These are phyloP conservation scores for Dalbergia cultrata DNA, from an alignment of 306 rosid species.

Conservation along the genomic window DNA sequence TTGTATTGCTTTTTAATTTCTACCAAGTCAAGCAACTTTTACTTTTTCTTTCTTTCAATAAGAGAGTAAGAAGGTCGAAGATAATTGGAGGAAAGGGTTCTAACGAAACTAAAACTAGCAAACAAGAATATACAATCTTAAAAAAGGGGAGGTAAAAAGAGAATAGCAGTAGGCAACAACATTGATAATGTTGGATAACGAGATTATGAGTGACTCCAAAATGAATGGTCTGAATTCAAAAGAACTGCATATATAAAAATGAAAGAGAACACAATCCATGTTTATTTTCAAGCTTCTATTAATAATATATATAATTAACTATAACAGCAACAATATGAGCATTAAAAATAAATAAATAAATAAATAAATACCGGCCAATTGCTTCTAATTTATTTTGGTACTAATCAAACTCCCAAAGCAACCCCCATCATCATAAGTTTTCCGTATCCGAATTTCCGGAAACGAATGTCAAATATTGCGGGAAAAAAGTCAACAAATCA, in stretches of 20 bases:
- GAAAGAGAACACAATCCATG: neutral
- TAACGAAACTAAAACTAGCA: neutral
- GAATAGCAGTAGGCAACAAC: neutral
- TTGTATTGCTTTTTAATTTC: neutral
- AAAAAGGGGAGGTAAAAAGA: neutral
- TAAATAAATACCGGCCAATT: neutral
- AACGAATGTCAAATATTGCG: neutral
- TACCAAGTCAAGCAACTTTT: too few species aligned
- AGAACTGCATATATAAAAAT: neutral
- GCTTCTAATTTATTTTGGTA: constrained; percentile 16
- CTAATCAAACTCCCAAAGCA: neutral
- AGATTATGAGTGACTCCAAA: neutral
- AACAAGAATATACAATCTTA: neutral
- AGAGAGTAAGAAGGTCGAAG: neutral
- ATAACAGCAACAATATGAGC: neutral
- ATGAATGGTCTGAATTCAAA: neutral
- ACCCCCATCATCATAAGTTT: too few species aligned
- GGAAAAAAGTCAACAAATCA: constrained; percentile 30
- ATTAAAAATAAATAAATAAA: constrained; percentile 4
- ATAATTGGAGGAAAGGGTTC: neutral
- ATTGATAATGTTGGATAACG: neutral
- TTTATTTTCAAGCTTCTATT: constrained; percentile 5
- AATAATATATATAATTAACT: neutral
- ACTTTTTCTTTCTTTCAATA: neutral
- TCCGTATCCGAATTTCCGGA: too few species aligned